Evolutionary conservation across 2,329 filamentous ascomycete genomes (phyloP), one percentile per base, ranked within the genome.

Genomic region (Tricladium varicosporioides): DNA sequence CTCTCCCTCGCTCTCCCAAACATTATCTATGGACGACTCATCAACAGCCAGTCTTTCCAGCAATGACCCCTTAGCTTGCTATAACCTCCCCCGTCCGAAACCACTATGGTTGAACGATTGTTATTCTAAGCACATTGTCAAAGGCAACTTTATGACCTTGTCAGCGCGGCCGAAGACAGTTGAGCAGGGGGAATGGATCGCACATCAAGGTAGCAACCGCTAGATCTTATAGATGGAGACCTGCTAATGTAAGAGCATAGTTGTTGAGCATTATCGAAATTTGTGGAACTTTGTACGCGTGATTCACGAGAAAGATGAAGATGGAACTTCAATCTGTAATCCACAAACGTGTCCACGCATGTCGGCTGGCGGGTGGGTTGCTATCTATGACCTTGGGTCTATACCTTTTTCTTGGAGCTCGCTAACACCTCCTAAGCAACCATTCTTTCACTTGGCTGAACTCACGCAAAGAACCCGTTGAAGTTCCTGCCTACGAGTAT

Each of bases 361-460:
- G 91, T 95, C 92, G 57, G 94, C 94, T 68, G 93, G 93, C 73
- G 81, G 85, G 92, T 96, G 80, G 79, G 92, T 85, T 15, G 22
- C 32, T 5, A 56, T 31, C 15, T 27, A 27, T 27, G 22, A 27
- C 22, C 22, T 27, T 27, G 22, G 32, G 32, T 53, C n/a, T 16
- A 19, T 40, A 9, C 48, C 22, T 60, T 36, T 32, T 49, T 13
- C 22, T 27, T 7, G 4, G 22, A 27, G 22, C 22, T 27, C 22
- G 40, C 5, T 33, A 31, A 56, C 31, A 22, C 13, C 31, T 14
- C 52, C 9, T 14, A 54, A 86, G 83, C n/a, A 95, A 94, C 68
- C 88, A 96, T 74, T 96, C 91, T 22, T 97, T 96, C 73, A 97
- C 92, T 49, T 97, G 93, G 93, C 83, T 97, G 54, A 95, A 97